phyloP scores from a whole-genome alignment of 1,139 yeast species.

The Scheffersomyces cryptocercus region DNA sequence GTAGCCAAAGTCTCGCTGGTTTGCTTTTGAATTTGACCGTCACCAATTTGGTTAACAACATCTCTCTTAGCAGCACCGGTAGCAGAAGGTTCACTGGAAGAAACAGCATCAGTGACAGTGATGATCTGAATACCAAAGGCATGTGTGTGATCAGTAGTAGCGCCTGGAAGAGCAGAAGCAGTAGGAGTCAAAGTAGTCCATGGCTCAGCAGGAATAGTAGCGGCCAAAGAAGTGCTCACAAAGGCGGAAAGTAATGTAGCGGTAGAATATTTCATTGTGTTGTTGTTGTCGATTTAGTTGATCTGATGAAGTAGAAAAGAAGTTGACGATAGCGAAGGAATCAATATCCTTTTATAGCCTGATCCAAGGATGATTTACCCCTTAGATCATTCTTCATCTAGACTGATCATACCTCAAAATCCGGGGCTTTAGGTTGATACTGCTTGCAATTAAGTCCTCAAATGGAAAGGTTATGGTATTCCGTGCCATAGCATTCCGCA shows the following conservation, averaged over 20 bases:
- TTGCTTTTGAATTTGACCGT: constrained; percentile 29
- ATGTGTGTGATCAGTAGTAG: constrained; percentile 58
- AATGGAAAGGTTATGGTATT: not conserved
- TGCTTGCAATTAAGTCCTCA: constrained; percentile 1
- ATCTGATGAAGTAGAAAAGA: not conserved
- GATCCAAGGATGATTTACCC: too few species aligned
- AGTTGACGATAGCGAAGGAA: not conserved
- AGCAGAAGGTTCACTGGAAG: constrained; percentile 27
- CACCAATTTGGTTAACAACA: constrained; percentile 27
- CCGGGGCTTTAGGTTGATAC: not conserved
- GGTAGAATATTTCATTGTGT: constrained; percentile 30
- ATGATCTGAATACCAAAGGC: constrained; percentile 72
- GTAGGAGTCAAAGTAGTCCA: constrained; percentile 73
- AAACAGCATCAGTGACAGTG: constrained; percentile 37
- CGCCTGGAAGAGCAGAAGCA: constrained; percentile 55
- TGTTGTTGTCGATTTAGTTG: not conserved
- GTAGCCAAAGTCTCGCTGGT: constrained; percentile 27
- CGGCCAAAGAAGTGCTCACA: constrained; percentile 56
- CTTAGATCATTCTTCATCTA: too few species aligned
- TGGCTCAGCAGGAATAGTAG: constrained; percentile 69
- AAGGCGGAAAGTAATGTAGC: constrained; percentile 32
- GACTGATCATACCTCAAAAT: too few species aligned
- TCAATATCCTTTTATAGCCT: too few species aligned
- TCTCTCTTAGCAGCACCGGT: constrained; percentile 26
- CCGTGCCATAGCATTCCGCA: too few species aligned